These are phyloP conservation scores for Amaranthus tricolor DNA, from an alignment of 179 eudicot genomes.

Conservation along the genomic window DNA sequence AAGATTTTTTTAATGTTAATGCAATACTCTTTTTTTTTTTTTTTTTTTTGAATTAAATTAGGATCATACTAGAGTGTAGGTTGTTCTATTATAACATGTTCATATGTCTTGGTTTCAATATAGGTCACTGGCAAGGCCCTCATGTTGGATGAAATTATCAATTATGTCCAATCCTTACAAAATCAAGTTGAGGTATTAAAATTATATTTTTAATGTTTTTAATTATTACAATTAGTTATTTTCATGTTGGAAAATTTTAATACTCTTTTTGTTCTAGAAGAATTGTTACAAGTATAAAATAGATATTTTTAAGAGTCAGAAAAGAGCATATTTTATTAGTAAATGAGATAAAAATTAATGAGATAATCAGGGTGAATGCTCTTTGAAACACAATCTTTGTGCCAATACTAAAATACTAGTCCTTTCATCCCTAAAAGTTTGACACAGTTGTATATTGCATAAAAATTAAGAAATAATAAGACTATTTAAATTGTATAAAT, in stretches of 20 bases:
- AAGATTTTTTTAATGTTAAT: neutral
- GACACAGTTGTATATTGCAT: no score
- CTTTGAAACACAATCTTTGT: no score
- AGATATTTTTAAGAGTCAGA: no score
- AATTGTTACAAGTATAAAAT: no score
- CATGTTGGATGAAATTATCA: conserved; percentile 88
- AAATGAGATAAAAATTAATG: no score
- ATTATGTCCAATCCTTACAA: conserved; percentile 78
- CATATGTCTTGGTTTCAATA: conserved; percentile 36
- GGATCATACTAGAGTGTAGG: neutral
- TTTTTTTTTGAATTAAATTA: neutral
- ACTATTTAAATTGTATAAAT: no score
- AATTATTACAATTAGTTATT: neutral
- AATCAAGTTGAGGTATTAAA: conserved; percentile 72
- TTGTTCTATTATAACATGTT: conserved; percentile 18
- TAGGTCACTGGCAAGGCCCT: conserved; percentile 94
- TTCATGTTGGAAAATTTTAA: conserved; percentile 4
- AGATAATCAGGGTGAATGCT: no score
- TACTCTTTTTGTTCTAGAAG: neutral
- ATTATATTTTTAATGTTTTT: neutral
- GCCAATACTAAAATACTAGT: no score
- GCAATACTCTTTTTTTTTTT: neutral
- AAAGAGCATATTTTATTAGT: no score
- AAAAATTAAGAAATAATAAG: no score
- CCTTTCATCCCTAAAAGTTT: no score